Evolutionary conservation across 345 rosid species (phyloP).

Genomic region (Heritiera littoralis): DNA sequence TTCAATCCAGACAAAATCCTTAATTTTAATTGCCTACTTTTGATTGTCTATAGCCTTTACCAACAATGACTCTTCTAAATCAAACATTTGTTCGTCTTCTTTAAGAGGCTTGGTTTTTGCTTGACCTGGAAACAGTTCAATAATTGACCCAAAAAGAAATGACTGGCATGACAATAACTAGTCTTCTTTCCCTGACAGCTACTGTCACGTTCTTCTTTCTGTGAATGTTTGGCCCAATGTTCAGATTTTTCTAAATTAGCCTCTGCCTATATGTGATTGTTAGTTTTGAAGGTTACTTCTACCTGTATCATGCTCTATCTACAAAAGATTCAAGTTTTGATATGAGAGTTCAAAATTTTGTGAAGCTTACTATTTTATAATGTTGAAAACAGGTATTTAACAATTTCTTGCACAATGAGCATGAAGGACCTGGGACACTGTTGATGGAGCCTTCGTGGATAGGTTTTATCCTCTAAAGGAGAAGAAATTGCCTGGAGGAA

Average conservation of each 20-base stretch:
- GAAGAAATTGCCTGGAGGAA: slow-evolving; percentile 44
- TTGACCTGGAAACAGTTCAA: slow-evolving; percentile 35
- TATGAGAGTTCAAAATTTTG: background rate
- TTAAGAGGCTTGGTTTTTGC: slow-evolving; percentile 24
- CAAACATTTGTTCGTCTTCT: slow-evolving; percentile 9
- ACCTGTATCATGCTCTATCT: background rate
- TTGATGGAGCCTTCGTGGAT: slow-evolving; percentile 48
- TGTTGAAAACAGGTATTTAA: slow-evolving; percentile 38
- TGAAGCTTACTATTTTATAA: slow-evolving; percentile 17
- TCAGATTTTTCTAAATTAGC: slow-evolving; percentile 9
- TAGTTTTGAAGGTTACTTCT: slow-evolving; percentile 2
- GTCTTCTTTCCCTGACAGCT: slow-evolving; percentile 28
- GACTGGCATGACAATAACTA: slow-evolving; percentile 33
- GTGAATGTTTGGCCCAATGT: slow-evolving; percentile 36
- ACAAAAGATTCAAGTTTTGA: background rate
- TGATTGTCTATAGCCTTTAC: background rate
- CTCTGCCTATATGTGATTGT: slow-evolving; percentile 7
- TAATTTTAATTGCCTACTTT: background rate
- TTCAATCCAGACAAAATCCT: slow-evolving; percentile 16
- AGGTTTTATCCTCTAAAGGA: slow-evolving; percentile 40
- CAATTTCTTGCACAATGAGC: slow-evolving; percentile 43
- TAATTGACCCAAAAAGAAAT: slow-evolving; percentile 39
- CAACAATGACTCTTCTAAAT: background rate
- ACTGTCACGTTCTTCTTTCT: slow-evolving; percentile 36
- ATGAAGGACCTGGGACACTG: slow-evolving; percentile 51